These are phyloP conservation scores for Ulmus americana DNA, from an alignment of 331 rosid genomes.

Conservation along the genomic window DNA sequence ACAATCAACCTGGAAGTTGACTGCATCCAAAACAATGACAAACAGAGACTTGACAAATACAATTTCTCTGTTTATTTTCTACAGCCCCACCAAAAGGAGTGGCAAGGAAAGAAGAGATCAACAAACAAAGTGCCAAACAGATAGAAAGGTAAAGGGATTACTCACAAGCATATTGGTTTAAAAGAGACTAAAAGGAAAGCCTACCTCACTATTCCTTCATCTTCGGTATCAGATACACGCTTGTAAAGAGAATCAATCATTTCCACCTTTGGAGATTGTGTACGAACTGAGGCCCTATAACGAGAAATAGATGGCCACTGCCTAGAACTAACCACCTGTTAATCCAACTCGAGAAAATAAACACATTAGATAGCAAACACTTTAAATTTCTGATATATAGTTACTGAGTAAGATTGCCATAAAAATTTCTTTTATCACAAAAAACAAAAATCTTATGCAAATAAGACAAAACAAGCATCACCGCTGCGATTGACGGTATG, in stretches of 20 bases:
- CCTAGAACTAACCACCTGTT: conserved; percentile 83
- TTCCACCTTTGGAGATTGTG: conserved; percentile 82
- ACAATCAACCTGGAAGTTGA: neutral
- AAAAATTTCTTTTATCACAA: neutral
- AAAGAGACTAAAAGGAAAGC: neutral
- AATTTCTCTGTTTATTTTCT: no score
- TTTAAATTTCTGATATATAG: no score
- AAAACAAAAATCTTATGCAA: neutral
- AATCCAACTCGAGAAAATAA: conserved; percentile 10
- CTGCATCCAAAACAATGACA: no score
- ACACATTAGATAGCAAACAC: neutral
- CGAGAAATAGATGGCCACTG: conserved; percentile 89
- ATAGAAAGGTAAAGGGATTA: neutral
- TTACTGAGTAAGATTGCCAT: neutral
- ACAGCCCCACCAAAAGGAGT: no score
- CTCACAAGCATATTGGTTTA: neutral
- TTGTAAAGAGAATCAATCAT: conserved; percentile 83
- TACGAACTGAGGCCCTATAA: conserved; percentile 76
- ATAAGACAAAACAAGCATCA: conserved; percentile 15
- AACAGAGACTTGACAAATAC: no score
- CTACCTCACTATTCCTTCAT: conserved; percentile 88
- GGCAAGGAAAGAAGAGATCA: no score
- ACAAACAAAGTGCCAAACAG: no score
- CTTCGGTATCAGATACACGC: conserved; percentile 50
- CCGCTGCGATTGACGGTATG: conserved; percentile 91